Conservation (phyloP, 2,329 filamentous ascomycete genomes). For the Colletotrichum caudatum region DNA sequence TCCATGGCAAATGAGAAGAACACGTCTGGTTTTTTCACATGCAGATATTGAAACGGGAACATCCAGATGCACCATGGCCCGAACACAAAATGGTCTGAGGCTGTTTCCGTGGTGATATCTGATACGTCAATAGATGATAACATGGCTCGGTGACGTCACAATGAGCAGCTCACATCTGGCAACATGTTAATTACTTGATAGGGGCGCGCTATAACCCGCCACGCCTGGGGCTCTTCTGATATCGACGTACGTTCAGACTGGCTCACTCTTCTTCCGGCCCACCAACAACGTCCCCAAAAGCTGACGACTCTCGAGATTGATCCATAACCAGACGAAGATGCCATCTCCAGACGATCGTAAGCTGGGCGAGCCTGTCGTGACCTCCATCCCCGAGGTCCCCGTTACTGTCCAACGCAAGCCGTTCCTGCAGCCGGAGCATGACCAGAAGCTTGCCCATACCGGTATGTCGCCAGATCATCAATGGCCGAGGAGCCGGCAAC, state of each 20-base stretch:
- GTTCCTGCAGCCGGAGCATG: slow-evolving; percentile 47
- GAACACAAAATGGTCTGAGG: neutral
- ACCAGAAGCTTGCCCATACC: slow-evolving; percentile 45
- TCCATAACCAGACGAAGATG: slow-evolving; percentile 6
- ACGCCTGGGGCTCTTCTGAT: neutral
- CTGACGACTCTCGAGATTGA: slow-evolving; percentile 22
- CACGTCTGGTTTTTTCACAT: slow-evolving; percentile 20
- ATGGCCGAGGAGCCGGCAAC: neutral
- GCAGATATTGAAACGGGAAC: slow-evolving; percentile 1
- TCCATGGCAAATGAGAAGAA: neutral
- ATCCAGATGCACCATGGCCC: neutral
- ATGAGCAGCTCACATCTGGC: slow-evolving; percentile 16
- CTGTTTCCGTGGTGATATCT: neutral
- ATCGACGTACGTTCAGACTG: neutral
- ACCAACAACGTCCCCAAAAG: neutral
- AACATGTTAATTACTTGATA: neutral
- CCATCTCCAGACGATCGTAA: neutral
- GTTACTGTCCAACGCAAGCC: slow-evolving; percentile 48
- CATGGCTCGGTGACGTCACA: slow-evolving; percentile 29
- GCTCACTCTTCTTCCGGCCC: neutral
- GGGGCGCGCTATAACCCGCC: slow-evolving; percentile 1
- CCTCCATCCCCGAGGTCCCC: slow-evolving; percentile 41
- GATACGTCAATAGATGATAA: no score
- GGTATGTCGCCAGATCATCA: slow-evolving; percentile 38
- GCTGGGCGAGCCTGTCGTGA: slow-evolving; percentile 17